Conservation (phyloP, 176 grass and related monocot genomes). For the Bromus sterilis region DNA sequence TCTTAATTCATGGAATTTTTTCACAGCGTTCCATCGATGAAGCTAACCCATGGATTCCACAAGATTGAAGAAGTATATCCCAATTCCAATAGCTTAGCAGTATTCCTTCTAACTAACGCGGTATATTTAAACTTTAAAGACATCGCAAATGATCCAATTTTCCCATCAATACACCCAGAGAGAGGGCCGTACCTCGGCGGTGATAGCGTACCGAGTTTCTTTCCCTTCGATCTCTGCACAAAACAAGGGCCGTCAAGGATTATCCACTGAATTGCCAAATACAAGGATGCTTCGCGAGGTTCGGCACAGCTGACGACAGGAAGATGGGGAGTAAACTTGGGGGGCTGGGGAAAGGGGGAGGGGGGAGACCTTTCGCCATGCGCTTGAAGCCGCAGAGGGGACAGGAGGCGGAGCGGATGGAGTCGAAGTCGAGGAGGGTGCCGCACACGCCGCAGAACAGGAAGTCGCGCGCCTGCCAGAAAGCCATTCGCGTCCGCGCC, state of each 20-base stretch:
- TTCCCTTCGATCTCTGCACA: slow-evolving; percentile 57
- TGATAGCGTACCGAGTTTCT: slow-evolving; percentile 50
- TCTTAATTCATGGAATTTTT: neutral
- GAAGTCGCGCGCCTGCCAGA: slow-evolving; percentile 65
- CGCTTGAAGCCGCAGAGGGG: slow-evolving; percentile 84
- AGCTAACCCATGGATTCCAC: neutral
- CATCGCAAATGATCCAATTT: no score
- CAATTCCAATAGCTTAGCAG: neutral
- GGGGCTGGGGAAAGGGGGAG: neutral
- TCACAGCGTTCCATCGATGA: neutral
- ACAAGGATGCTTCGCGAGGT: neutral
- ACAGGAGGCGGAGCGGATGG: slow-evolving; percentile 41
- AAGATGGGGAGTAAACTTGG: neutral
- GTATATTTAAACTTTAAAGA: no score
- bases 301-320: no score
- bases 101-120: neutral
- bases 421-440: slow-evolving; percentile 63
- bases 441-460: slow-evolving; percentile 79
- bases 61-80: neutral
- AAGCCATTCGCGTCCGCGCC: slow-evolving; percentile 35
- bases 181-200: slow-evolving; percentile 34
- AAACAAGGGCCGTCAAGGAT: neutral
- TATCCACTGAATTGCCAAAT: neutral
- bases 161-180: no score
- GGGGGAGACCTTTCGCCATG: slow-evolving; percentile 38